Conservation (phyloP, 2,329 filamentous ascomycete species). For the Aspergillus texensis region DNA sequence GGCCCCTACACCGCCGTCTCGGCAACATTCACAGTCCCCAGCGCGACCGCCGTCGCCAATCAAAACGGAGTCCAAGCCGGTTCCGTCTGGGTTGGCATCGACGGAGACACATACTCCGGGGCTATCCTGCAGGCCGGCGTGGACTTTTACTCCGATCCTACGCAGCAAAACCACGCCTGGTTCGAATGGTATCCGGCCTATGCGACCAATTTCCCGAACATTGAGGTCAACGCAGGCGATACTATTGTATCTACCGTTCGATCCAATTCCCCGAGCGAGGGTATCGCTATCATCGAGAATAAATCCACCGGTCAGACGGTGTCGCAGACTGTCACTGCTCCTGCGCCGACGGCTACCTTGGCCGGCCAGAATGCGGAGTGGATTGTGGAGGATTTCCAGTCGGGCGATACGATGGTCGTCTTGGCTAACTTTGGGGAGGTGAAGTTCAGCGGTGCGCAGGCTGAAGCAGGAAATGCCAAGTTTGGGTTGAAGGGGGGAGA, state of each 20-base stretch:
- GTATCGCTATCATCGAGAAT: slow-evolving; percentile 56
- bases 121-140: slow-evolving; percentile 62
- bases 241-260: slow-evolving; percentile 46
- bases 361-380: slow-evolving; percentile 63
- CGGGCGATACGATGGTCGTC: slow-evolving; percentile 42
- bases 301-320: slow-evolving; percentile 55
- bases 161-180: slow-evolving; percentile 57
- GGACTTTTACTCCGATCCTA: slow-evolving; percentile 56
- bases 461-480: slow-evolving; percentile 23
- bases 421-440: slow-evolving; percentile 54
- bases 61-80: slow-evolving; percentile 48
- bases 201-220: slow-evolving; percentile 54
- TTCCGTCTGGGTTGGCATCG: slow-evolving; percentile 64
- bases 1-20: slow-evolving; percentile 51
- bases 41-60: slow-evolving; percentile 45
- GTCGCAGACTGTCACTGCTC: slow-evolving; percentile 53
- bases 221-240: slow-evolving; percentile 51
- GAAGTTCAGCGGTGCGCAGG: slow-evolving; percentile 38
- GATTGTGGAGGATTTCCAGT: slow-evolving; percentile 62
- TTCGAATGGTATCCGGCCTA: slow-evolving; percentile 65
- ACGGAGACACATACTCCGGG: slow-evolving; percentile 58
- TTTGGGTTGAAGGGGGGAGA: slow-evolving; percentile 42
- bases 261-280: slow-evolving; percentile 42
- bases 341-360: slow-evolving; percentile 45
- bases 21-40: slow-evolving; percentile 56